Evolutionary conservation across 352 stramenopile species (phyloP), one percentile per base, ranked within the genome.

Genomic region (Blastocystis sp.): DNA sequence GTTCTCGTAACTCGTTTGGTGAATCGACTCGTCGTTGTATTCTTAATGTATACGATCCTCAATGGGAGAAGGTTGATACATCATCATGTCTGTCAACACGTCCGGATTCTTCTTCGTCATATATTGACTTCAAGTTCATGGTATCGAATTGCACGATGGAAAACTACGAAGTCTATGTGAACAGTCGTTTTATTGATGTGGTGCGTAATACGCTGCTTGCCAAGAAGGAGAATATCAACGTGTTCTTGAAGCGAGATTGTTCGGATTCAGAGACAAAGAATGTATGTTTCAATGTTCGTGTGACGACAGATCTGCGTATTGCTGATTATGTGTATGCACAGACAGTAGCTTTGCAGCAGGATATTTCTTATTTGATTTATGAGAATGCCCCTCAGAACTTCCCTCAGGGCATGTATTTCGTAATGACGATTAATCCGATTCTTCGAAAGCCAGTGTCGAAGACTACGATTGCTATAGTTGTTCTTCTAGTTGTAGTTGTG

Each of bases 71-170:
- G 51, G 2, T 81, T 14, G 67, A 78, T 35, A 24, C 35, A 27
- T 61, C 67, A 32, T 61, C 49, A 27, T 78, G 67, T 69, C 46
- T 65, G 52, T n/a, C n/a, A n/a, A n/a, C n/a, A n/a, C n/a, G n/a
- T n/a, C n/a, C n/a, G n/a, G n/a, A n/a, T 77, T 61, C 29, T 29
- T 35, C 29, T 63, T n/a, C 16, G 46, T 27, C 65, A 24, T 77
- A 77, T 29, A 63, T 77, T 29, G 65, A 77, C 57, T 65, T 65
- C 57, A 65, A 65, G 57, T 65, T 37, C 57, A 65, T 65, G 57
- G 57, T 65, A 29, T 37, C 24, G 24, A 65, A 65, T 29, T 65
- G 57, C 57, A 65, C 57, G 57, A 7, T 65, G 57, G 19, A 24
- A 7, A 65, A 65, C 19, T 65, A 37, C 57, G 6, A 65, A 7